phyloP scores from a whole-genome alignment of 2,329 filamentous ascomycete species.

The Apiospora malaysiana region DNA sequence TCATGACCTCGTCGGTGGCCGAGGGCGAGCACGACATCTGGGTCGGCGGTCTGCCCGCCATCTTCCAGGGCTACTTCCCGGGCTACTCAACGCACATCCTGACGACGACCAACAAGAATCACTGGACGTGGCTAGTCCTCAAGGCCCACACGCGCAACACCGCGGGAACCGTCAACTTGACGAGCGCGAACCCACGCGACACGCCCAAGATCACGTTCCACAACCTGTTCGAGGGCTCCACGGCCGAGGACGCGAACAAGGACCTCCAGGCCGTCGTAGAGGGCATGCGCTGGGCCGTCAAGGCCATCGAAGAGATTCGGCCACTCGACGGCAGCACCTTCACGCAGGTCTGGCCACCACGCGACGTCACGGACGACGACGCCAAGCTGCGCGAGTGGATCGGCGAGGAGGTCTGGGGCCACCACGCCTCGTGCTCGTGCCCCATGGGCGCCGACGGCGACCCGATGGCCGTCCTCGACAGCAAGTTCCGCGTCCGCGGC shows the following conservation, averaged over 20 bases:
- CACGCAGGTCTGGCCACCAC: slow-evolving; percentile 48
- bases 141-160: slow-evolving; percentile 65
- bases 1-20: slow-evolving; percentile 38
- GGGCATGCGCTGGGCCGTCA: slow-evolving; percentile 50
- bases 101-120: slow-evolving; percentile 40
- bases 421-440: slow-evolving; percentile 62
- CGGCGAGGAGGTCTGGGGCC: slow-evolving; percentile 58
- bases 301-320: slow-evolving; percentile 36
- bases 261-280: slow-evolving; percentile 55
- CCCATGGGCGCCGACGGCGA: slow-evolving; percentile 61
- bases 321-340: slow-evolving; percentile 36
- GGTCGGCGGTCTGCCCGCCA: slow-evolving; percentile 39
- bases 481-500: slow-evolving; percentile 59
- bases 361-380: slow-evolving; percentile 41
- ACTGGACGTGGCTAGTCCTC: slow-evolving; percentile 50
- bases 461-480: slow-evolving; percentile 59
- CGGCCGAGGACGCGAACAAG: slow-evolving; percentile 1
- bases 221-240: slow-evolving; percentile 52
- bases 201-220: slow-evolving; percentile 64
- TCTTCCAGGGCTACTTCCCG: slow-evolving; percentile 42
- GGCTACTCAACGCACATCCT: slow-evolving; percentile 37
- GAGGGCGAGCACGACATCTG: slow-evolving; percentile 38
- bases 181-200: slow-evolving; percentile 63
- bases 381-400: slow-evolving; percentile 53
- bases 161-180: slow-evolving; percentile 61